Percentiles rank a stretch among this genome's conserved stretches.
Conservation (phyloP, 305 asterid species). For the Solanum hybrid region DNA sequence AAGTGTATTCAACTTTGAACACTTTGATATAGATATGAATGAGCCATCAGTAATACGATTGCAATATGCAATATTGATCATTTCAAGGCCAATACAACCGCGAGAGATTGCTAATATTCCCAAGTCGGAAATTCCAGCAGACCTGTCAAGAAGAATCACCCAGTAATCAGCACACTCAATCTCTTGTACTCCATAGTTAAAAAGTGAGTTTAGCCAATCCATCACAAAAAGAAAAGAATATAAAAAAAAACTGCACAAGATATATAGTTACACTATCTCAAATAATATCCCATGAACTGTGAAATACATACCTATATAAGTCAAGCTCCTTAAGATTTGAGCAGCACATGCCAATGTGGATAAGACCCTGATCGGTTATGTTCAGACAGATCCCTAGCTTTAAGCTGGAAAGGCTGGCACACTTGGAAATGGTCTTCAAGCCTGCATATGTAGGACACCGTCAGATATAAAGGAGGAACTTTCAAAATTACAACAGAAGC, state of each 20-base stretch:
- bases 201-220: neutral
- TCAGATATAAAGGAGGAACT: neutral
- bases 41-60: constrained; percentile 50
- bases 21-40: constrained; percentile 55
- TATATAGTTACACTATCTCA: neutral
- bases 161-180: neutral
- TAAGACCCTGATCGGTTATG: constrained; percentile 51
- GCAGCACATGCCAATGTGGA: constrained; percentile 51
- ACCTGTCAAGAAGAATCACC: constrained; percentile 34
- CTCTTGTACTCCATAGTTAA: neutral
- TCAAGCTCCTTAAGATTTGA: constrained; percentile 75
- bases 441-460: constrained; percentile 29
- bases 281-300: neutral
- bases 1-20: constrained; percentile 55
- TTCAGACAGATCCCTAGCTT: constrained; percentile 77
- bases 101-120: constrained; percentile 49
- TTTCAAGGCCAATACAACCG: constrained; percentile 63
- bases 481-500: neutral
- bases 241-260: neutral
- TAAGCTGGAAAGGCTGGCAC: constrained; percentile 52
- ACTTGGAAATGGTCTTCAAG: constrained; percentile 56
- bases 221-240: neutral
- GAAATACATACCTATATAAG: constrained; percentile 55
- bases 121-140: constrained; percentile 61
- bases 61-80: constrained; percentile 67